A percentile compares a stretch with the other conserved stretches of the same genome.
Evolutionary conservation across 2,329 filamentous ascomycete species (phyloP).

Genomic region (Ophiocordyceps camponoti-saundersi): DNA sequence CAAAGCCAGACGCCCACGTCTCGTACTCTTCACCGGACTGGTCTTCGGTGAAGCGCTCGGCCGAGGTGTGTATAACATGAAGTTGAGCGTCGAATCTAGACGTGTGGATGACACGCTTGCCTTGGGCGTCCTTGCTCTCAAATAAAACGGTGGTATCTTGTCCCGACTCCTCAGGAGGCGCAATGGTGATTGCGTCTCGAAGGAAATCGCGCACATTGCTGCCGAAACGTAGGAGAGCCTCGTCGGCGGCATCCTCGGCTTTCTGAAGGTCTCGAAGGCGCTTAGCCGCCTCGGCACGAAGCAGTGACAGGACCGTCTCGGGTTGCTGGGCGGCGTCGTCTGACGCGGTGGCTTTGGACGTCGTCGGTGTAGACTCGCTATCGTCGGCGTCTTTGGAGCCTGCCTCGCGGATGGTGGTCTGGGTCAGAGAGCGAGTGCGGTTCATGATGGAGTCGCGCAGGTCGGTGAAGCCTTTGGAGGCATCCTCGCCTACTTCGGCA

Average conservation of each 20-base stretch:
- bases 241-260: slow-evolving; percentile 90
- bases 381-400: slow-evolving; percentile 15
- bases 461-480: slow-evolving; percentile 61
- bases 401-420: slow-evolving; percentile 27
- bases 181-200: slow-evolving; percentile 75
- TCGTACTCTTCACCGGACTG: slow-evolving; percentile 60
- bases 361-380: slow-evolving; percentile 29
- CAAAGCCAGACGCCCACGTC: slow-evolving; percentile 56
- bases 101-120: slow-evolving; percentile 86
- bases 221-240: slow-evolving; percentile 83
- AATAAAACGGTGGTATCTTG: slow-evolving; percentile 57
- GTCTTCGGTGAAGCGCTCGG: slow-evolving; percentile 70
- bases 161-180: slow-evolving; percentile 45
- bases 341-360: slow-evolving; percentile 16
- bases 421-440: slow-evolving; percentile 57
- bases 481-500: slow-evolving; percentile 61
- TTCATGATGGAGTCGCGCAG: slow-evolving; percentile 51
- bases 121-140: slow-evolving; percentile 79
- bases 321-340: slow-evolving; percentile 28
- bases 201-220: slow-evolving; percentile 80
- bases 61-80: slow-evolving; percentile 79
- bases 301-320: slow-evolving; percentile 55
- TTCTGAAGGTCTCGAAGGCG: slow-evolving; percentile 76
- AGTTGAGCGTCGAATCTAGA: slow-evolving; percentile 90
- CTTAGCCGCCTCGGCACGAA: slow-evolving; percentile 63